Conservation (phyloP, 805 yeast species). For the Yamadazyma paraphyllophila region DNA sequence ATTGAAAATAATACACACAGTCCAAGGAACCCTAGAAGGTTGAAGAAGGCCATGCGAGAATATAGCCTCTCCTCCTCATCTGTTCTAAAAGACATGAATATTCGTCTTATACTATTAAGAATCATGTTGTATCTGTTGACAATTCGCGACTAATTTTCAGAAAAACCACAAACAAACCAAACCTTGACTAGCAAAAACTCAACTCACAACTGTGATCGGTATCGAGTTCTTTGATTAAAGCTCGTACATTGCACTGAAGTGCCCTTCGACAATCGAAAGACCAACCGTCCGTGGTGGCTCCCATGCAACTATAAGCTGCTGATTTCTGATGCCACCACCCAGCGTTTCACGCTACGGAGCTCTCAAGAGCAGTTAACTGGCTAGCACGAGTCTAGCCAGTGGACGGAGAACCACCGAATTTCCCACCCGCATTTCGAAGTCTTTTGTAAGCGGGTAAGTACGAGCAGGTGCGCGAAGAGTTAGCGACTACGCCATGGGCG, state of each 20-base stretch:
- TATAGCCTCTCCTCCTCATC: conserved; percentile 81
- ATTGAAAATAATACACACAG: conserved; percentile 79
- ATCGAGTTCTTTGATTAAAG: conserved; percentile 51
- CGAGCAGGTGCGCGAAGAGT: conserved; percentile 45
- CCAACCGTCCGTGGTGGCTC: conserved; percentile 61
- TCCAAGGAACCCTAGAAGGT: conserved; percentile 75
- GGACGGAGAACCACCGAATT: conserved; percentile 63
- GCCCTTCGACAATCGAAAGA: conserved; percentile 35
- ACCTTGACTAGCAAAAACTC: conserved; percentile 21
- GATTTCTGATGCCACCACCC: conserved; percentile 59
- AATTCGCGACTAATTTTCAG: not conserved
- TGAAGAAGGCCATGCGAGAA: conserved; percentile 75
- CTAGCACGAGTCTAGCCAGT: conserved; percentile 2
- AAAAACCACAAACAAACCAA: not conserved
- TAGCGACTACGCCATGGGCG: conserved; percentile 14
- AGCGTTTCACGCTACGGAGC: conserved; percentile 54
- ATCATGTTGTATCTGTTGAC: conserved; percentile 36
- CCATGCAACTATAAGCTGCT: conserved; percentile 38
- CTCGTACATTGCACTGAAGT: conserved; percentile 63
- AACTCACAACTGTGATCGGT: conserved; percentile 57
- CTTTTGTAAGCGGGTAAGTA: conserved; percentile 44
- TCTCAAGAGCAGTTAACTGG: conserved; percentile 49
- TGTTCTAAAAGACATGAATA: conserved; percentile 78
- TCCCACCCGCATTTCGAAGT: conserved; percentile 48
- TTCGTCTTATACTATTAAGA: conserved; percentile 71